Conservation (phyloP, 1,139 yeast genomes). For the Cylindricascospora bacillispora region DNA sequence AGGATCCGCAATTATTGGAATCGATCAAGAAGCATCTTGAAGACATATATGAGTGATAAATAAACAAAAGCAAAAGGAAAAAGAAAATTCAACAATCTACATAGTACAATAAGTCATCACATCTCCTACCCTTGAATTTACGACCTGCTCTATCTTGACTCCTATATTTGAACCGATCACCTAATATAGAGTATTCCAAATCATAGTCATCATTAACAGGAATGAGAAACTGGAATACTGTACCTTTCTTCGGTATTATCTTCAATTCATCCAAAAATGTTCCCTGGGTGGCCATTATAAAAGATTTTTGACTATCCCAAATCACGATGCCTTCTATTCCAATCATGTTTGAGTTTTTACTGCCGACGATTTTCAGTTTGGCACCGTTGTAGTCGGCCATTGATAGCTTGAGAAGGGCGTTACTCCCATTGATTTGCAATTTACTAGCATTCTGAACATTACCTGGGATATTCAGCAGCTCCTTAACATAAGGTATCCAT, state of each 20-base stretch:
- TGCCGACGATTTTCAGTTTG: slow-evolving; percentile 41
- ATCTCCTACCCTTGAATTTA: slow-evolving; percentile 71
- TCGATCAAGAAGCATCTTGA: slow-evolving; percentile 7
- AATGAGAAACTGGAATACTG: slow-evolving; percentile 45
- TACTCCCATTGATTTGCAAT: slow-evolving; percentile 15
- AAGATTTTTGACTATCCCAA: slow-evolving; percentile 75
- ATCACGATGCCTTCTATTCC: slow-evolving; percentile 70
- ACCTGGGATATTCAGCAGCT: slow-evolving; percentile 16
- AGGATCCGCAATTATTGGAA: slow-evolving; percentile 12
- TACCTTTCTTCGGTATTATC: slow-evolving; percentile 47
- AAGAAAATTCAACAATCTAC: slow-evolving; percentile 3
- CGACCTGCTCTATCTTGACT: slow-evolving; percentile 74
- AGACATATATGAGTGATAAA: slow-evolving; percentile 2
- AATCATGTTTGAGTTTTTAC: slow-evolving; percentile 44
- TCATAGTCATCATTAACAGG: slow-evolving; percentile 27
- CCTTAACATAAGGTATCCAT: slow-evolving; percentile 24
- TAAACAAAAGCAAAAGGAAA: not conserved
- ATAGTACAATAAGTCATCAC: slow-evolving; percentile 40
- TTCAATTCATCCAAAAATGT: slow-evolving; percentile 40
- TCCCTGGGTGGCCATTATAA: slow-evolving; percentile 49
- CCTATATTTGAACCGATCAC: slow-evolving; percentile 67
- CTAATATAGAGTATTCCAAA: slow-evolving; percentile 55
- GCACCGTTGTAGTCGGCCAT: slow-evolving; percentile 85
- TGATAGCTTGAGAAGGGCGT: slow-evolving; percentile 42
- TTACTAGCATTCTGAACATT: slow-evolving; percentile 9